Evolutionary conservation across 1,284 basidiomycete genomes (phyloP).

Genomic region (Xerocomus amazonicus): DNA sequence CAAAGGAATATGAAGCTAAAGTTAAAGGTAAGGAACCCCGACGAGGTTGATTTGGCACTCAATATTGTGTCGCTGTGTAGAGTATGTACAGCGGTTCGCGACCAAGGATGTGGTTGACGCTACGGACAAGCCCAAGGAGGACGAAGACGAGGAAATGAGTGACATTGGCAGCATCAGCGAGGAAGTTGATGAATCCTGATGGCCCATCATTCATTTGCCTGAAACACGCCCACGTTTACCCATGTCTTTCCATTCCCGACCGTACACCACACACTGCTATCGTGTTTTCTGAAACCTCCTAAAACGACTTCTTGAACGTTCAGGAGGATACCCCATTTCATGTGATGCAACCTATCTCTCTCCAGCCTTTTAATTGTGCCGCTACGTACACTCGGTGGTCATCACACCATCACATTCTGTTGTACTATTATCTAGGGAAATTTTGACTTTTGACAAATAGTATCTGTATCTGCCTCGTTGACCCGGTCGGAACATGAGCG

Average conservation of each 20-base stretch:
- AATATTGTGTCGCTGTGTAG: constrained; percentile 46
- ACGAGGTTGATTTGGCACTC: neutral
- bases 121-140: constrained; percentile 54
- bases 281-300: constrained; percentile 16
- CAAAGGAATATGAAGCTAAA: constrained; percentile 89
- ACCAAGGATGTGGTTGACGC: constrained; percentile 79
- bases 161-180: constrained; percentile 88
- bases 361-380: constrained; percentile 19
- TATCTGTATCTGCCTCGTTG: constrained; percentile 8
- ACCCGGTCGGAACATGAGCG: constrained; percentile 1
- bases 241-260: constrained; percentile 5
- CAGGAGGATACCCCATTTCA: constrained; percentile 29
- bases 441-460: constrained; percentile 17
- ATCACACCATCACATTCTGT: constrained; percentile 17
- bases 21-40: constrained; percentile 67
- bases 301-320: constrained; percentile 13
- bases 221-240: constrained; percentile 10
- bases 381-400: constrained; percentile 23
- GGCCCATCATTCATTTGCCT: constrained; percentile 5
- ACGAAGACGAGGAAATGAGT: constrained; percentile 89
- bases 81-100: constrained; percentile 83
- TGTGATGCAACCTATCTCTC: constrained; percentile 18
- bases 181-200: constrained; percentile 38
- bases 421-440: constrained; percentile 34
- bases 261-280: constrained; percentile 9